phyloP scores from a whole-genome alignment of 2,329 filamentous ascomycete species.

The Fusarium sp. region DNA sequence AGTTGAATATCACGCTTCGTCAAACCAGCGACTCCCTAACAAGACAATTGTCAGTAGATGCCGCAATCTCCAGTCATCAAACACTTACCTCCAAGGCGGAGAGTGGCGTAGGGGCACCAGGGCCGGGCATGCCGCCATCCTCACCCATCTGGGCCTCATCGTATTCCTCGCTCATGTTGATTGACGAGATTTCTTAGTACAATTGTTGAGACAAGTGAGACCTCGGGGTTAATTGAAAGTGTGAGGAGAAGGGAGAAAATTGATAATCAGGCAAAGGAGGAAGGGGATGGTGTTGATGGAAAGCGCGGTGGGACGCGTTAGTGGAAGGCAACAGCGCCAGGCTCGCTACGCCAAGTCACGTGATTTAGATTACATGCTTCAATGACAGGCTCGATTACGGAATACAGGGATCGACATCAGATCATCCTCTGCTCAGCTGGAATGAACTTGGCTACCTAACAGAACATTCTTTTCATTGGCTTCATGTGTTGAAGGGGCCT shows the following conservation, averaged over 20 bases:
- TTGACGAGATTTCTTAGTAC: background rate
- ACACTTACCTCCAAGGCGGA: conserved; percentile 81
- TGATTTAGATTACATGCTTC: conserved; percentile 31
- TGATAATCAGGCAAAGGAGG: conserved; percentile 29
- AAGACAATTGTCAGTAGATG: conserved; percentile 17
- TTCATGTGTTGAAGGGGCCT: background rate
- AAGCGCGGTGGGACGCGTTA: conserved; percentile 52
- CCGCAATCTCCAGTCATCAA: background rate
- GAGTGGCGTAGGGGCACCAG: conserved; percentile 93
- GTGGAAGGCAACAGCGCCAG: conserved; percentile 42
- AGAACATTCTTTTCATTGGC: background rate
- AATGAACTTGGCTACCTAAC: background rate
- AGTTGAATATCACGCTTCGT: conserved; percentile 97
- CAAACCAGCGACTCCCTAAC: conserved; percentile 84
- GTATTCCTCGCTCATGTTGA: conserved; percentile 64
- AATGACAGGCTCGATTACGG: background rate
- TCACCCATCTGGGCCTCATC: conserved; percentile 76
- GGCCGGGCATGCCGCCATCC: conserved; percentile 79
- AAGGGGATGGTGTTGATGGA: conserved; percentile 37
- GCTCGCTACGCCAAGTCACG: conserved; percentile 53
- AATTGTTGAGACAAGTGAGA: background rate
- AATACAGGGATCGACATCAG: background rate
- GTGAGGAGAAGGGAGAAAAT: conserved; percentile 8
- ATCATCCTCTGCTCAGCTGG: conserved; percentile 2
- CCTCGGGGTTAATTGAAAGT: background rate